Evolutionary conservation across 345 rosid genomes (phyloP), one percentile per base, ranked within the genome.

Genomic region (Gossypium raimondii): DNA sequence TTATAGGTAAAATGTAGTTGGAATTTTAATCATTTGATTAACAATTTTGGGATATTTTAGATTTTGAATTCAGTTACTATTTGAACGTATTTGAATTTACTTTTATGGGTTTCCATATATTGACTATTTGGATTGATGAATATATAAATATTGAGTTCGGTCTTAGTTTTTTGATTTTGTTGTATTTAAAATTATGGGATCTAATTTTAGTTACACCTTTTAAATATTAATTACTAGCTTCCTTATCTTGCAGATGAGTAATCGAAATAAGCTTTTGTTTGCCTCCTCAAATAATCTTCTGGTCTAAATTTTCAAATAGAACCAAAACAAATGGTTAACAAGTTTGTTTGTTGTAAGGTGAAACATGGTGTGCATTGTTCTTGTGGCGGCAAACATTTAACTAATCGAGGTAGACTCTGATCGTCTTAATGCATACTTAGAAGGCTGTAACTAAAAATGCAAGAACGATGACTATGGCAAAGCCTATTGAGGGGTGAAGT

Each of bases 271-370:
- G 22, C 53, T 3, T 20, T 63, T 44, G 4, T 45, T 9, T 45
- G 9, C 10, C 34, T 11, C 34, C 45, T 45, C 38, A 44, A 67
- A 67, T 67, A 8, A 53, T 29, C 59, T 29, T 29, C 5, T 4
- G 4, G 41, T 34, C 41, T 34, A 34, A 34, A 34, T 0, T 34
- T 34, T 34, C 41, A 34, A 34, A 5, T 5, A 5, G 41, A 34
- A 5, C 7, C 41, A 34, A 34, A 34, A 34, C 11, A 20, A 24
- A 48, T 69, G 73, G 45, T 59, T 76, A 82, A 76, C 72, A 84
- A 80, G 80, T 17, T 76, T 10, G 80, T 17, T 76, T 10, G 77
- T 78, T 22, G 84, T 79, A n/a, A 47, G 74, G 53, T 70, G 51
- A 11, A 34, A 4, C 6, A 34, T 34, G 41, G 41, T 34, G 41